Percentiles rank a stretch among this genome's conserved stretches.
Conservation (phyloP, 1,139 yeast species). For the Fermentozyma sake region DNA sequence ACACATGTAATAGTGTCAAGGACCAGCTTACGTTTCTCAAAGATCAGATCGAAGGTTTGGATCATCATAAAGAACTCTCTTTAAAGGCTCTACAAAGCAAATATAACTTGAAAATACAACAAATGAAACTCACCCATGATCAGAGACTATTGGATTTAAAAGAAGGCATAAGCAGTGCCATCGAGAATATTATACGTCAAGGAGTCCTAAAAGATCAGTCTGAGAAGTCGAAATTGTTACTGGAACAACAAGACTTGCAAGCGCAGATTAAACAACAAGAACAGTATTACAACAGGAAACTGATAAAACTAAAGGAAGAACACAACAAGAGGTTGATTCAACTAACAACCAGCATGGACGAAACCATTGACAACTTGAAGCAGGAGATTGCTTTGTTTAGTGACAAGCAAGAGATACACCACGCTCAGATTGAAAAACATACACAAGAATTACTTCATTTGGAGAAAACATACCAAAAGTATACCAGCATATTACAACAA, state of each 20-base stretch:
- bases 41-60: conserved; percentile 1
- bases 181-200: conserved; percentile 30
- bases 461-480: conserved; percentile 3
- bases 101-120: conserved; percentile 7
- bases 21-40: conserved; percentile 1
- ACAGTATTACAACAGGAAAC: conserved; percentile 19
- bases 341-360: conserved; percentile 19
- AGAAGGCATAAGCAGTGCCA: conserved; percentile 27
- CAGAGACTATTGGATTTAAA: conserved; percentile 28
- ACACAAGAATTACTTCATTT: conserved; percentile 4
- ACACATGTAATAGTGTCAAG: conserved; percentile 6
- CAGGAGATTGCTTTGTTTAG: conserved; percentile 1
- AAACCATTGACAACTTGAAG: conserved; percentile 12
- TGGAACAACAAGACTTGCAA: conserved; percentile 13
- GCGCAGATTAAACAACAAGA: conserved; percentile 10
- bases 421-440: too few species aligned
- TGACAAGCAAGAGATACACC: conserved; percentile 1
- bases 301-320: conserved; percentile 24
- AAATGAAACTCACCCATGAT: conserved; percentile 8
- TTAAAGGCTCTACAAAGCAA: conserved; percentile 26
- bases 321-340: conserved; percentile 17
- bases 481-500: conserved; percentile 6
- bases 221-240: conserved; percentile 16
- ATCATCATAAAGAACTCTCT: conserved; percentile 13
- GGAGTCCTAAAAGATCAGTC: conserved; percentile 22